A percentile compares a stretch with the other conserved stretches of the same genome.
Conservation (phyloP, 1,284 basidiomycete genomes). For the Schizophyllum commune region DNA sequence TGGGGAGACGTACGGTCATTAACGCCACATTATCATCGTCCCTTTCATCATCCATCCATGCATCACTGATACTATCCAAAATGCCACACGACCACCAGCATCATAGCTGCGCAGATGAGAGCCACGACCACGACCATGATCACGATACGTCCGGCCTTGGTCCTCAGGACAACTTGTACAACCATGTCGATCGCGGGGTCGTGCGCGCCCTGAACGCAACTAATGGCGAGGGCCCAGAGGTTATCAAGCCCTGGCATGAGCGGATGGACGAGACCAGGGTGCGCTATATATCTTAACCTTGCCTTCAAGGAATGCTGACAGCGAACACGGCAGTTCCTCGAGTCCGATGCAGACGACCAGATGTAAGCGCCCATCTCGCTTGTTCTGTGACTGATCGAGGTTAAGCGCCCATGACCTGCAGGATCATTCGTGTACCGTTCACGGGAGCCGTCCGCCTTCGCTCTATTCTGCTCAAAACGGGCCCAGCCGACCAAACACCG, state of each 20-base stretch:
- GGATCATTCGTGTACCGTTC: constrained; percentile 75
- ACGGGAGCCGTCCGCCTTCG: constrained; percentile 73
- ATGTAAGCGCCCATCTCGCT: constrained; percentile 36
- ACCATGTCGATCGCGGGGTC: constrained; percentile 63
- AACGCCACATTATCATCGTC: not conserved
- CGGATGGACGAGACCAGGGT: constrained; percentile 59
- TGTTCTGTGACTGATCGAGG: not conserved
- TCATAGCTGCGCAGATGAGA: not conserved
- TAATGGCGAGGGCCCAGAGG: constrained; percentile 34
- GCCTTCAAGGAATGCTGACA: constrained; percentile 4
- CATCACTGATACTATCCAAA: not conserved
- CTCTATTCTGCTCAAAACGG: constrained; percentile 65
- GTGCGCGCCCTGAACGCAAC: constrained; percentile 65
- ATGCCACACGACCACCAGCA: not conserved
- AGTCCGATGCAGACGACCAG: constrained; percentile 81
- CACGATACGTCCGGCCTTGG: constrained; percentile 40
- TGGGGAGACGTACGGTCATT: too few species aligned
- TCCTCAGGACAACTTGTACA: constrained; percentile 61
- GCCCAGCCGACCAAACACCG: constrained; percentile 66
- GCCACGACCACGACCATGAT: constrained; percentile 49
- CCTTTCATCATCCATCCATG: not conserved
- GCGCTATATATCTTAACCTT: constrained; percentile 7
- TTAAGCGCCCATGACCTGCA: constrained; percentile 18
- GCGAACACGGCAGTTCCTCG: constrained; percentile 44
- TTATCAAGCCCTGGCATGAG: constrained; percentile 75